A percentile compares a stretch with the other conserved stretches of the same genome.
These are phyloP conservation scores for Oryza officinalis DNA, from an alignment of 176 grass and related monocot genomes.

Conservation along the genomic window DNA sequence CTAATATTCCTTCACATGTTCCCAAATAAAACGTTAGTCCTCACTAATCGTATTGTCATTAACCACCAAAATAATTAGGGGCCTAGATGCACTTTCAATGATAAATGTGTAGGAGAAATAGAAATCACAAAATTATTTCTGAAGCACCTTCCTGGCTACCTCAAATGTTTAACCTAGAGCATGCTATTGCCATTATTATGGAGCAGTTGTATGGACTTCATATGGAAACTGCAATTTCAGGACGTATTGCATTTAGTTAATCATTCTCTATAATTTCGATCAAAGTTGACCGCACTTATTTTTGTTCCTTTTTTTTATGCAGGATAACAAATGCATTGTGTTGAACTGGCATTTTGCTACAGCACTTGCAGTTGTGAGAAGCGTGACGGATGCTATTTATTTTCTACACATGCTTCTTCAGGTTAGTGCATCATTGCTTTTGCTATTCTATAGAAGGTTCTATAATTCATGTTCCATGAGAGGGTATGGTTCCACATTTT, in stretches of 20 bases:
- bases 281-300: constrained; percentile 3
- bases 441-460: constrained; percentile 17
- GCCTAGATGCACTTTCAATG: too few relatives aligned
- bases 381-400: constrained; percentile 94
- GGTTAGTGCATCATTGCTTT: constrained; percentile 45
- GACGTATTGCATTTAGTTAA: constrained; percentile 8
- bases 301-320: constrained; percentile 14
- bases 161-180: neutral
- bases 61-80: too few relatives aligned
- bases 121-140: neutral
- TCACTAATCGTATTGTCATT: too few relatives aligned
- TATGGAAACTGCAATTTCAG: neutral
- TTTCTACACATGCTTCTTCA: constrained; percentile 96
- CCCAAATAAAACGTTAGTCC: too few relatives aligned
- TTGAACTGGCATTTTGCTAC: constrained; percentile 75
- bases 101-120: neutral
- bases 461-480: neutral
- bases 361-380: constrained; percentile 75
- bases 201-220: neutral
- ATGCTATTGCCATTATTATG: neutral
- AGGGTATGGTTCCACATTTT: constrained; percentile 23
- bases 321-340: constrained; percentile 85
- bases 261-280: constrained; percentile 7
- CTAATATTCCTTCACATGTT: too few relatives aligned
- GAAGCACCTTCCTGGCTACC: neutral